A percentile compares a stretch with the other conserved stretches of the same genome.
phyloP scores from a whole-genome alignment of 2,329 filamentous ascomycete species.

The Lecanosticta acicola region DNA sequence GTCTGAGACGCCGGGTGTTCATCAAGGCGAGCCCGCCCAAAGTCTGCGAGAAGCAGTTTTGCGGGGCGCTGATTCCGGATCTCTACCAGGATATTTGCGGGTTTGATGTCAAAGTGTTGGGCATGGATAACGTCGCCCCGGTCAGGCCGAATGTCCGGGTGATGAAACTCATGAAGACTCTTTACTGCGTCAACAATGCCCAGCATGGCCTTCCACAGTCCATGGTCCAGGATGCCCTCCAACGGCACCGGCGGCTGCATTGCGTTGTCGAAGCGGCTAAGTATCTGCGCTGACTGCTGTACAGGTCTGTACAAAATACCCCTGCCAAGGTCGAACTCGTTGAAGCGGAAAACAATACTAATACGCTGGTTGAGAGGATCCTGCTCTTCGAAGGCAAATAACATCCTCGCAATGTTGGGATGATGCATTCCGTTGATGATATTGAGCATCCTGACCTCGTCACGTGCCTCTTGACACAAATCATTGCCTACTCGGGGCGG shows the following conservation, averaged over 20 bases:
- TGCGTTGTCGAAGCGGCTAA: neutral
- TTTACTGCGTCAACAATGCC: neutral
- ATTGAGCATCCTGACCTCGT: neutral
- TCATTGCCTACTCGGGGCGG: neutral
- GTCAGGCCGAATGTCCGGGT: slow-evolving; percentile 43
- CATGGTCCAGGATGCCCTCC: neutral
- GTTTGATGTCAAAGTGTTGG: slow-evolving; percentile 83
- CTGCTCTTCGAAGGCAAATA: neutral
- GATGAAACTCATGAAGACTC: neutral
- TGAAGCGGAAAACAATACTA: neutral
- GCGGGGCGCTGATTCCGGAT: neutral
- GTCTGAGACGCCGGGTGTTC: neutral
- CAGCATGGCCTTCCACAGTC: slow-evolving; percentile 1
- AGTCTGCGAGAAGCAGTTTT: neutral
- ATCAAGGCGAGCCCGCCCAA: neutral
- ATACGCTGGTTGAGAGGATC: neutral
- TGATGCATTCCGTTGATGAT: neutral
- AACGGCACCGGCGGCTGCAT: neutral
- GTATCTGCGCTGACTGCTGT: neutral
- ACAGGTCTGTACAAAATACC: neutral
- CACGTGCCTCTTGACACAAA: neutral
- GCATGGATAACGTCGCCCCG: slow-evolving; percentile 57
- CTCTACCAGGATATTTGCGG: slow-evolving; percentile 78
- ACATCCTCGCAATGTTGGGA: neutral
- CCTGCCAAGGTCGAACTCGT: neutral